A percentile compares a stretch with the other conserved stretches of the same genome.
phyloP scores from a whole-genome alignment of 2,329 filamentous ascomycete species.

The Rutstroemia sydowiana region DNA sequence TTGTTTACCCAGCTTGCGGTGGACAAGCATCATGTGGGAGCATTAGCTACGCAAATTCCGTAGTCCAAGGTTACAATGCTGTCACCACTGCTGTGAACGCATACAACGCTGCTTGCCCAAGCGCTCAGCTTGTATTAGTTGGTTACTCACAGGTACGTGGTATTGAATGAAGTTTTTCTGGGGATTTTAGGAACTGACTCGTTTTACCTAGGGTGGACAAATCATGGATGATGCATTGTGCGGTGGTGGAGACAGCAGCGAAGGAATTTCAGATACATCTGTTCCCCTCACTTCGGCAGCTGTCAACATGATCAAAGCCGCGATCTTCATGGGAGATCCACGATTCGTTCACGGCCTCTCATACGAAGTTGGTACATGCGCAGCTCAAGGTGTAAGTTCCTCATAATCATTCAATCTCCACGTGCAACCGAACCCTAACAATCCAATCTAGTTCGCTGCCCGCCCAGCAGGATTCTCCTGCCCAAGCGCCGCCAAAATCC shows the following conservation, averaged over 20 bases:
- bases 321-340: conserved; percentile 59
- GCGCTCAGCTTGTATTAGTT: conserved; percentile 50
- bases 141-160: conserved; percentile 52
- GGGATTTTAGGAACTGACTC: conserved; percentile 3
- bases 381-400: conserved; percentile 48
- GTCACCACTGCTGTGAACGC: conserved; percentile 52
- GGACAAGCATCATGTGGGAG: conserved; percentile 51
- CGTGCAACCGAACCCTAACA: background rate
- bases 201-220: conserved; percentile 43
- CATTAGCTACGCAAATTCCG: conserved; percentile 53
- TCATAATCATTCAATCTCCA: background rate
- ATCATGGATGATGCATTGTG: conserved; percentile 57
- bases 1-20: conserved; percentile 55
- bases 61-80: conserved; percentile 47
- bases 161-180: background rate
- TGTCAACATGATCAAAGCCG: conserved; percentile 50
- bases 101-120: conserved; percentile 49
- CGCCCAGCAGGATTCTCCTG: conserved; percentile 48
- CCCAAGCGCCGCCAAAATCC: conserved; percentile 45
- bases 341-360: conserved; percentile 46
- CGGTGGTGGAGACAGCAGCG: conserved; percentile 44
- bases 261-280: conserved; percentile 39
- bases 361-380: conserved; percentile 56
- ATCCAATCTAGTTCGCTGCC: conserved; percentile 42
- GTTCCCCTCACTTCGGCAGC: conserved; percentile 39